Percentiles rank a stretch among this genome's conserved stretches.
Conservation (phyloP, 2,329 filamentous ascomycete genomes). For the Onygenales sp. region DNA sequence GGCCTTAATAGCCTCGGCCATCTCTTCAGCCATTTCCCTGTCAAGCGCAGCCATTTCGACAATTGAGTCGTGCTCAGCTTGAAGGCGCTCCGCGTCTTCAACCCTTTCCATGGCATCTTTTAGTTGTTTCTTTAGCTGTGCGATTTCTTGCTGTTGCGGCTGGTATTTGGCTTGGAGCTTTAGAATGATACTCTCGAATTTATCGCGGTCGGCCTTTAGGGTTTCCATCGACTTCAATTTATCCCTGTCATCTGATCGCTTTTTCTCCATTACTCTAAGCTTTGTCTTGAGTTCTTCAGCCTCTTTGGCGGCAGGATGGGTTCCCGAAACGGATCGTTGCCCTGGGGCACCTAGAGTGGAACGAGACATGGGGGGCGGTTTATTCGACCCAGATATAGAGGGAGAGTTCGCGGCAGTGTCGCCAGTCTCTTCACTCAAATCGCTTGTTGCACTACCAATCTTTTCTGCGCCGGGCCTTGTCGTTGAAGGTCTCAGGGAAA, state of each 20-base stretch:
- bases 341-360: constrained; percentile 21
- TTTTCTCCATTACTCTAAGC: constrained; percentile 76
- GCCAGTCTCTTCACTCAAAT: constrained; percentile 16
- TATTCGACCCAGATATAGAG: constrained; percentile 12
- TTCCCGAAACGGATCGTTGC: constrained; percentile 37
- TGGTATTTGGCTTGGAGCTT: constrained; percentile 86
- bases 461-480: constrained; percentile 19
- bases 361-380: constrained; percentile 17
- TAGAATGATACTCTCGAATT: constrained; percentile 69
- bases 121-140: constrained; percentile 63
- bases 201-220: constrained; percentile 49
- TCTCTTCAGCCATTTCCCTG: constrained; percentile 93
- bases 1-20: constrained; percentile 67
- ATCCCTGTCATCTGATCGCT: constrained; percentile 74
- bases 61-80: constrained; percentile 75
- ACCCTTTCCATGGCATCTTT: constrained; percentile 65
- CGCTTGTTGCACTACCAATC: constrained; percentile 18
- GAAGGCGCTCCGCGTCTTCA: constrained; percentile 59
- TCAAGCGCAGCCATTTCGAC: constrained; percentile 84
- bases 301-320: constrained; percentile 51
- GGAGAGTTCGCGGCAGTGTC: constrained; percentile 4
- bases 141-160: constrained; percentile 69
- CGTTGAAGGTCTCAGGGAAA: constrained; percentile 22
- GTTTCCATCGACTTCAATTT: constrained; percentile 70
- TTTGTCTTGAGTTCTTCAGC: constrained; percentile 86